Evolutionary conservation across 1,139 yeast species (phyloP).

Genomic region (Geotrichum fermentans): DNA sequence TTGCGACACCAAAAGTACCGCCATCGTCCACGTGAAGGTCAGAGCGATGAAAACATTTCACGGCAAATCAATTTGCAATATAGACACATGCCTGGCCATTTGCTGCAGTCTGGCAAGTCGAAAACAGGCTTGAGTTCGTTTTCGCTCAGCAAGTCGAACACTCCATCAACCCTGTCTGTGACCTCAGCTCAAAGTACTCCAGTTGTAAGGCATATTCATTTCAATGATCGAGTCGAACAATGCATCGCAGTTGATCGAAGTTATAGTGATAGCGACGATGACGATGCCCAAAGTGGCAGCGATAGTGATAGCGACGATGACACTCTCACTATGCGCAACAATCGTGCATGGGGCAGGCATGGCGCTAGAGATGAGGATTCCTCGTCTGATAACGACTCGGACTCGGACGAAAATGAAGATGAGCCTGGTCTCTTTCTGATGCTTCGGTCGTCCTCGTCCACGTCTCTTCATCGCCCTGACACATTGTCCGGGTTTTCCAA

Average conservation of each 20-base stretch:
- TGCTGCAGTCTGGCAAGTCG: background rate
- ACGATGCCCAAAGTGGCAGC: conserved; percentile 25
- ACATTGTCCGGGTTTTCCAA: conserved; percentile 6
- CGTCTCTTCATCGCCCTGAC: conserved; percentile 32
- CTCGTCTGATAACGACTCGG: conserved; percentile 36
- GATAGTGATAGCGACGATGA: conserved; percentile 33
- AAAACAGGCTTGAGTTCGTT: conserved; percentile 9
- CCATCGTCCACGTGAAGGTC: conserved; percentile 33
- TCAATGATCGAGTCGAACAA: conserved; percentile 88
- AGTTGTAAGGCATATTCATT: conserved; percentile 64
- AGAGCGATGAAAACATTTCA: conserved; percentile 34
- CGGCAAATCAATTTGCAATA: conserved; percentile 36
- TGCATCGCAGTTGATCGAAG: conserved; percentile 64
- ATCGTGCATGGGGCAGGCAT: conserved; percentile 27
- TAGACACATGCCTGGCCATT: conserved; percentile 22
- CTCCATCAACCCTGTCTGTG: conserved; percentile 24
- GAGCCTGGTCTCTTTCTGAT: conserved; percentile 68
- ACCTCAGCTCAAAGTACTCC: conserved; percentile 1
- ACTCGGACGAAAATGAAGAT: conserved; percentile 49
- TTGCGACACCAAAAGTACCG: conserved; percentile 40
- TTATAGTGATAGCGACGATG: conserved; percentile 41
- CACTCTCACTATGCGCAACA: conserved; percentile 25
- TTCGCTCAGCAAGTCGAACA: conserved; percentile 5
- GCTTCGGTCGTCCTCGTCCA: conserved; percentile 41
- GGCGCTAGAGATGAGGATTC: conserved; percentile 31